Evolutionary conservation across 352 stramenopile genomes (phyloP).

Genomic region (Phytophthora rubi): DNA sequence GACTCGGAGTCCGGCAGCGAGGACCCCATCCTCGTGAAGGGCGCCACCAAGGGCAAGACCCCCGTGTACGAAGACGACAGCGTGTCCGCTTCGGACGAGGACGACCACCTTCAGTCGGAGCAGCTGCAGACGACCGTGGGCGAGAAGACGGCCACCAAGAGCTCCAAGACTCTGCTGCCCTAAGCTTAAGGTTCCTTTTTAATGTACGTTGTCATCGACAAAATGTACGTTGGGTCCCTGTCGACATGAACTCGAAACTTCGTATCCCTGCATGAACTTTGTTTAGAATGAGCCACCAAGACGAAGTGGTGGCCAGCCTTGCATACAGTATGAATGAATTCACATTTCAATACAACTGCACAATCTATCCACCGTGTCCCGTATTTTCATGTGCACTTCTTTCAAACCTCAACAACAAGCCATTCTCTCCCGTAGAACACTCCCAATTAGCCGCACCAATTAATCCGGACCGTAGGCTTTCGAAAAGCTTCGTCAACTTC

Average conservation of each 20-base stretch:
- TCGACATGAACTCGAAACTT: conserved; percentile 18
- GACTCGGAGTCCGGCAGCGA: conserved; percentile 14
- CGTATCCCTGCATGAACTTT: conserved; percentile 21
- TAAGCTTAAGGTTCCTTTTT: conserved; percentile 28
- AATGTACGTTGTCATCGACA: conserved; percentile 34
- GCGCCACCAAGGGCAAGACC: conserved; percentile 21
- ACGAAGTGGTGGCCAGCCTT: conserved; percentile 17
- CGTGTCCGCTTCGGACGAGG: conserved; percentile 20
- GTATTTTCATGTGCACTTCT: conserved; percentile 4
- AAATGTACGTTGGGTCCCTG: conserved; percentile 31
- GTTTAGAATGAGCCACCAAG: conserved; percentile 23
- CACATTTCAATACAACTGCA: conserved; percentile 15
- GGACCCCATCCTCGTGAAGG: conserved; percentile 25
- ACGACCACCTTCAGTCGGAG: conserved; percentile 20
- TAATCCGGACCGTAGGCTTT: conserved; percentile 8
- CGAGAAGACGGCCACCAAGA: conserved; percentile 13
- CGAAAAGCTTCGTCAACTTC: conserved; percentile 23
- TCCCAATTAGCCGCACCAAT: neutral
- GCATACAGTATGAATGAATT: conserved; percentile 3
- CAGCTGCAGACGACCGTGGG: conserved; percentile 5
- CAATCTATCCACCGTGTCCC: neutral
- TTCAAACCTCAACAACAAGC: conserved; percentile 3
- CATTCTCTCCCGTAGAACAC: neutral
- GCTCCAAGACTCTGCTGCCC: conserved; percentile 20
- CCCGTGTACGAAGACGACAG: conserved; percentile 12